Evolutionary conservation across 768 basidiomycete genomes (phyloP).

Genomic region (Rhodotorula kratochvilovae): DNA sequence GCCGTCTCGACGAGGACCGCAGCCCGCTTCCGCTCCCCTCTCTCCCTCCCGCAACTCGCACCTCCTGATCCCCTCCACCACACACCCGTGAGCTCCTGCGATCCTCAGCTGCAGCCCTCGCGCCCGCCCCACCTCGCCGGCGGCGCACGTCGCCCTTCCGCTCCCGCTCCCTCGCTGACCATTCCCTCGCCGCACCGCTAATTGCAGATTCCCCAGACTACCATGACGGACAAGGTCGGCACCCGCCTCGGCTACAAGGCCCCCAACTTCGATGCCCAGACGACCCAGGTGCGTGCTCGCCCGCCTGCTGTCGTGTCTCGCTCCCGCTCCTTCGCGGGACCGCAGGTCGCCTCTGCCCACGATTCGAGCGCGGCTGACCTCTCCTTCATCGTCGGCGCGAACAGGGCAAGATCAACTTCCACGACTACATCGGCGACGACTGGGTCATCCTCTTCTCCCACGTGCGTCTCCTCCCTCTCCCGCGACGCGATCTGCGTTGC

Average conservation of each 20-base stretch:
- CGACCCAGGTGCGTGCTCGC: slow-evolving; percentile 60
- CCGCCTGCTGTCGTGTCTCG: too few species aligned
- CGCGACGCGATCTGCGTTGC: neutral
- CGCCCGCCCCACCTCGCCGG: neutral
- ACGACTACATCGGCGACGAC: slow-evolving; percentile 81
- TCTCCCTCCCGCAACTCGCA: neutral
- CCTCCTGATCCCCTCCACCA: neutral
- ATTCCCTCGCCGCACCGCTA: neutral
- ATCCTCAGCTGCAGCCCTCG: neutral
- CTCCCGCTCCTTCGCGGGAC: too few species aligned
- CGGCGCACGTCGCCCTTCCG: neutral
- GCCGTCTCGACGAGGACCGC: neutral
- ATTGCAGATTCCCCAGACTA: neutral
- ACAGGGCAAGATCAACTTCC: slow-evolving; percentile 66
- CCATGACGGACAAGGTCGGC: slow-evolving; percentile 1
- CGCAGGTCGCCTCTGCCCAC: too few species aligned
- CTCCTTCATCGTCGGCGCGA: too few species aligned
- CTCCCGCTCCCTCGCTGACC: neutral
- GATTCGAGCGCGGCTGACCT: neutral
- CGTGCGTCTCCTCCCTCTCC: slow-evolving; percentile 52
- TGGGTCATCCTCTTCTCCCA: slow-evolving; percentile 92
- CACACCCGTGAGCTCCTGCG: neutral
- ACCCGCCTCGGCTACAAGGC: slow-evolving; percentile 70
- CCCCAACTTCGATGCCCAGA: slow-evolving; percentile 74
- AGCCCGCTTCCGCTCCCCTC: neutral